These are phyloP conservation scores for Phragmites australis DNA, from an alignment of 176 grass and related monocot genomes.

Conservation along the genomic window DNA sequence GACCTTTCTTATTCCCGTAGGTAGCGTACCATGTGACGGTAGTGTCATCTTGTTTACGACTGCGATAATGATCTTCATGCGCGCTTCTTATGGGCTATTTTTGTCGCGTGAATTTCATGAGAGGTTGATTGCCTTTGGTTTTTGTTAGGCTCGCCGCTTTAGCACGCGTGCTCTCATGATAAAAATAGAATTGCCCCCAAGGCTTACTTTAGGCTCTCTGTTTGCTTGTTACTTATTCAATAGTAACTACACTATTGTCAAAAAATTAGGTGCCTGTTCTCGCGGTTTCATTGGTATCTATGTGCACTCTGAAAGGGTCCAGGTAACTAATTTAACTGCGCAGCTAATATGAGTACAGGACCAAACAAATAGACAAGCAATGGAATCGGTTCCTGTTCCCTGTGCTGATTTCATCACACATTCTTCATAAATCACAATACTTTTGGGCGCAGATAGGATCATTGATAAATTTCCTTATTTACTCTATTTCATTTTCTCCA, in stretches of 20 bases:
- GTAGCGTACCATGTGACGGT: background rate
- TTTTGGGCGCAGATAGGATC: background rate
- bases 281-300: background rate
- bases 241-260: background rate
- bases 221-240: background rate
- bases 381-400: background rate
- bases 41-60: background rate
- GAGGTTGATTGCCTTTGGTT: background rate
- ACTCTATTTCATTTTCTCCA: background rate
- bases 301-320: background rate
- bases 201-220: background rate
- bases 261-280: background rate
- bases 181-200: background rate
- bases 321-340: background rate
- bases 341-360: background rate
- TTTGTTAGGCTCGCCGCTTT: background rate
- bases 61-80: background rate
- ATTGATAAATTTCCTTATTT: no score
- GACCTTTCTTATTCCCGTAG: background rate
- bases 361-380: background rate
- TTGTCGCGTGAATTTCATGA: conserved; percentile 2
- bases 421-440: background rate
- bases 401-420: background rate
- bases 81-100: background rate
- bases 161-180: background rate